A percentile compares a stretch with the other conserved stretches of the same genome.
Conservation (phyloP, 495 filamentous ascomycete genomes). For the Talaromyces ruber region DNA sequence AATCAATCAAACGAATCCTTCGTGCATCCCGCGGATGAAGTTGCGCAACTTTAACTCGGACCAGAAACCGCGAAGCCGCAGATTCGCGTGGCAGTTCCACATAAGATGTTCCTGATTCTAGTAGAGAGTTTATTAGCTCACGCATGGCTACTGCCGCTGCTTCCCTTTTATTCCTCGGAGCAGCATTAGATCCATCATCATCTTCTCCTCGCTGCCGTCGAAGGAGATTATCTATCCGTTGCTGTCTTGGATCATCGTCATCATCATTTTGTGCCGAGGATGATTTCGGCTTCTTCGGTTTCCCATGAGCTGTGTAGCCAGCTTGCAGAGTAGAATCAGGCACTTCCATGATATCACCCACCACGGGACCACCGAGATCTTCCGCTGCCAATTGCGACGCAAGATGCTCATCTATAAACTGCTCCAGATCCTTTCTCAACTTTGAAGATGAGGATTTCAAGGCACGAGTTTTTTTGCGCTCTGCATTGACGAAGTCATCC, state of each 20-base stretch:
- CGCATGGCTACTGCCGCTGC: conserved; percentile 60
- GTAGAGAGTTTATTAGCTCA: conserved; percentile 52
- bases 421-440: conserved; percentile 54
- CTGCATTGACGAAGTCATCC: conserved; percentile 45
- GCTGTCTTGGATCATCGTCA: conserved; percentile 35
- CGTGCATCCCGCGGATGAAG: conserved; percentile 79
- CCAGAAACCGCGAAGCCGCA: conserved; percentile 74
- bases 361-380: conserved; percentile 75
- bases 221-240: conserved; percentile 61
- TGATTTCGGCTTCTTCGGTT: conserved; percentile 51
- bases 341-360: conserved; percentile 63
- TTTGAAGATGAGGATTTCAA: conserved; percentile 47
- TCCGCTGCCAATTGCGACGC: conserved; percentile 79
- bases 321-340: conserved; percentile 51
- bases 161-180: conserved; percentile 46
- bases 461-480: conserved; percentile 46
- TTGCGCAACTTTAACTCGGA: conserved; percentile 74
- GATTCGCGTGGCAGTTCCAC: conserved; percentile 63
- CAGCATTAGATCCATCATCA: conserved; percentile 17
- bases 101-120: conserved; percentile 59
- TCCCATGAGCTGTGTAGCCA: conserved; percentile 66
- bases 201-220: conserved; percentile 39
- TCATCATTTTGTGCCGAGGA: conserved; percentile 30
- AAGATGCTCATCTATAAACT: conserved; percentile 66
- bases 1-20: conserved; percentile 70